Conservation (phyloP, 257 asterid genomes). For the Haberlea rhodopensis region DNA sequence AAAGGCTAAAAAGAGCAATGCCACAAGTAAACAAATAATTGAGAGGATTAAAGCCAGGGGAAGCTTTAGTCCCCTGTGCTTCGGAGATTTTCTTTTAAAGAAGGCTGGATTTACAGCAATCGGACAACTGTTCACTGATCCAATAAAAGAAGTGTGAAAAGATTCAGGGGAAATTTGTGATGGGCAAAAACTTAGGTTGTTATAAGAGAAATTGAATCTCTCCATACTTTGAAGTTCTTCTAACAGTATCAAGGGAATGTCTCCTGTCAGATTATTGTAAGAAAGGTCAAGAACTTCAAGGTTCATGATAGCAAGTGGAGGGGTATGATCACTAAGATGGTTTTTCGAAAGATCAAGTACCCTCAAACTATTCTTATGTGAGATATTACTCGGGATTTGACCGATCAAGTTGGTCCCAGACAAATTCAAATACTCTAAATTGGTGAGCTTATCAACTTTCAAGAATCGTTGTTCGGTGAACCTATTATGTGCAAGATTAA, state of each 20-base stretch:
- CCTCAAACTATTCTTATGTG: constrained; percentile 45
- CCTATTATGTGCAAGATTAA: constrained; percentile 85
- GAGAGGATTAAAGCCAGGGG: constrained; percentile 69
- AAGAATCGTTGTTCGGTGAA: constrained; percentile 52
- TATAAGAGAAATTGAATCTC: constrained; percentile 77
- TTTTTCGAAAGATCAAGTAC: constrained; percentile 74
- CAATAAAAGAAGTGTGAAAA: constrained; percentile 52
- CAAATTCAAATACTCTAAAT: constrained; percentile 72
- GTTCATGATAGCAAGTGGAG: constrained; percentile 39
- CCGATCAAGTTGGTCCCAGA: constrained; percentile 73
- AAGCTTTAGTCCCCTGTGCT: constrained; percentile 61
- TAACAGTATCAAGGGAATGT: constrained; percentile 56
- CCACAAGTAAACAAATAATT: constrained; percentile 68
- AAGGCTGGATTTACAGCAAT: constrained; percentile 80
- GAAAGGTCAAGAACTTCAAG: constrained; percentile 71
- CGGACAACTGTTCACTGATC: constrained; percentile 77
- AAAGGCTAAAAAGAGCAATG: constrained; percentile 70
- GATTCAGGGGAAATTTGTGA: constrained; percentile 42
- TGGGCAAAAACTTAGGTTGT: constrained; percentile 73
- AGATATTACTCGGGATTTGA: constrained; percentile 49
- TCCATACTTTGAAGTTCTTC: constrained; percentile 57
- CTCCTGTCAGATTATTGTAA: constrained; percentile 77
- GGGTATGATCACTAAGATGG: constrained; percentile 56
- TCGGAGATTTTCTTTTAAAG: constrained; percentile 40
- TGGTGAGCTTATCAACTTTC: constrained; percentile 39